A percentile compares a stretch with the other conserved stretches of the same genome.
phyloP scores from a whole-genome alignment of 2,329 filamentous ascomycete species.

The Calonectria fujianensis region DNA sequence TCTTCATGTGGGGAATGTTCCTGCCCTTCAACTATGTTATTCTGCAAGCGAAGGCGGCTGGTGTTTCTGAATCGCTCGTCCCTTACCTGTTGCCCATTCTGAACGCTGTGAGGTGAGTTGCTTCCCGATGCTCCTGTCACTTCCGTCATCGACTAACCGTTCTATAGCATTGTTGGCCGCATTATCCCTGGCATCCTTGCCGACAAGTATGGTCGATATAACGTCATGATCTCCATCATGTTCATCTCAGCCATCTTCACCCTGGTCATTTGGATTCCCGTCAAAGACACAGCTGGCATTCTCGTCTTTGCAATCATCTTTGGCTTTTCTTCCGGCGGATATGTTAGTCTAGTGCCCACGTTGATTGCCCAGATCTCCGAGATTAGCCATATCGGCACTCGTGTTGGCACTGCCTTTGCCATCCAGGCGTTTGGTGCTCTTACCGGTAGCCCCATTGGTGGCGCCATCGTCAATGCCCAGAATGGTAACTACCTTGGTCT shows the following conservation, averaged over 20 bases:
- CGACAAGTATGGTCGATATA: conserved; percentile 67
- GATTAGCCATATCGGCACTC: conserved; percentile 80
- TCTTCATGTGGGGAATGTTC: conserved; percentile 75
- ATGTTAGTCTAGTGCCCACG: conserved; percentile 77
- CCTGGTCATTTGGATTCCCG: conserved; percentile 70
- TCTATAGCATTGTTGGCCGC: conserved; percentile 68
- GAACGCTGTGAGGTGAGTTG: conserved; percentile 68
- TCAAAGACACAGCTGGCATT: conserved; percentile 72
- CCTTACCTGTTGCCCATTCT: conserved; percentile 75
- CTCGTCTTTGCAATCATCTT: conserved; percentile 81
- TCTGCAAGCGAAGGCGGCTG: conserved; percentile 67
- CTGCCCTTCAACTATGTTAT: conserved; percentile 73
- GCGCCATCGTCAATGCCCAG: conserved; percentile 73
- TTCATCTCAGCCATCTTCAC: conserved; percentile 67
- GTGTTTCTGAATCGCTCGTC: conserved; percentile 64
- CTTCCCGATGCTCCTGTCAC: too few relatives aligned
- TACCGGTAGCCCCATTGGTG: conserved; percentile 80
- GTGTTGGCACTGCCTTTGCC: conserved; percentile 79
- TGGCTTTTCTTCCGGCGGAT: conserved; percentile 81
- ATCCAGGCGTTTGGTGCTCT: conserved; percentile 78
- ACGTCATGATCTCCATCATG: conserved; percentile 71
- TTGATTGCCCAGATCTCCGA: conserved; percentile 83
- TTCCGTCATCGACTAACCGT: conserved; percentile 37
- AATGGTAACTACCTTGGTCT: conserved; percentile 74
- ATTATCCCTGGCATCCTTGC: conserved; percentile 70